Evolutionary conservation across 1,284 basidiomycete species (phyloP).

Genomic region (Boletus sp.): DNA sequence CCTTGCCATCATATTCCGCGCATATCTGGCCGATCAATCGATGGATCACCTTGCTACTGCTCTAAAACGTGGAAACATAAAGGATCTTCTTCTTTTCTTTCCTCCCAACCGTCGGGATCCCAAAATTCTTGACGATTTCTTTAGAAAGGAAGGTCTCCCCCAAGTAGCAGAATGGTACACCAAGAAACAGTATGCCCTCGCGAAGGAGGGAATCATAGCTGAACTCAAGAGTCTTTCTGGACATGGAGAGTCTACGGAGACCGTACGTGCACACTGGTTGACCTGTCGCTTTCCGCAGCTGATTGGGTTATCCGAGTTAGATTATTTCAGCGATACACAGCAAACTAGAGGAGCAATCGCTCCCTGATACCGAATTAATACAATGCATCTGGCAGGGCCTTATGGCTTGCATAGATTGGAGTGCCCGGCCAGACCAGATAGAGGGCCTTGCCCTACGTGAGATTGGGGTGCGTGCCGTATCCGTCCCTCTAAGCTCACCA

Average conservation of each 20-base stretch:
- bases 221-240: constrained; percentile 59
- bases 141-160: constrained; percentile 73
- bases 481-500: not conserved
- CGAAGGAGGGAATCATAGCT: constrained; percentile 64
- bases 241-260: constrained; percentile 58
- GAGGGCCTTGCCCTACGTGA: constrained; percentile 81
- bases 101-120: constrained; percentile 75
- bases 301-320: constrained; percentile 37
- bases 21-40: constrained; percentile 74
- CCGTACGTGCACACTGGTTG: constrained; percentile 41
- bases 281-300: constrained; percentile 6
- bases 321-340: constrained; percentile 71
- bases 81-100: constrained; percentile 86
- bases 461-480: constrained; percentile 57
- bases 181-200: constrained; percentile 76
- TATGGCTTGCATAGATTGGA: constrained; percentile 84
- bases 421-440: constrained; percentile 83
- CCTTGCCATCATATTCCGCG: constrained; percentile 75
- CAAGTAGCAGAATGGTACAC: constrained; percentile 89
- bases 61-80: constrained; percentile 81
- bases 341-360: constrained; percentile 62
- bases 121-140: constrained; percentile 78
- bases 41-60: constrained; percentile 82
- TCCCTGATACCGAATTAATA: constrained; percentile 81
- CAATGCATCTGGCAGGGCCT: constrained; percentile 90